Evolutionary conservation across 331 rosid genomes (phyloP), one percentile per base, ranked within the genome.

Genomic region (Prunus yedoensis): DNA sequence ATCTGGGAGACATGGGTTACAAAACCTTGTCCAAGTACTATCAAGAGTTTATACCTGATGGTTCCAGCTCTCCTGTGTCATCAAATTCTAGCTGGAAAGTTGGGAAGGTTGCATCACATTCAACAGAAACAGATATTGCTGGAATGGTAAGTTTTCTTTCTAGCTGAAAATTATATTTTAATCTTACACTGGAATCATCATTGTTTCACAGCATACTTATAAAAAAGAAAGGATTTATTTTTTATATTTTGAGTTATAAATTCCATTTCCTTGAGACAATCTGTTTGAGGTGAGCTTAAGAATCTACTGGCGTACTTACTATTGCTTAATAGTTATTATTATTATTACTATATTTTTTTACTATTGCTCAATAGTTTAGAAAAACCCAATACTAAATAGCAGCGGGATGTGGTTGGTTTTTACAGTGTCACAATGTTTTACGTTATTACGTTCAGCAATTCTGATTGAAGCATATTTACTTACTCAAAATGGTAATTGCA

Each of bases 11-110:
- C 79, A 91, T 83, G 90, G 91, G 97, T 20, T 93, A 88, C 83
- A 91, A 93, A 87, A 89, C 93, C 58, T 77, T 93, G 79, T 87
- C 97, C 18, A 93, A 91, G 82, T 93, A 93, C 78, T 93, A 83
- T 82, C 96, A 89, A 84, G 97, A 92, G 79, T 80, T 86, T 64
- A 56, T 77, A 76, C 98, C 96, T 8, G 98, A 93, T 83, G 97
- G 96, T 63, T 91, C 96, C 59, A 83, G 80, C 81, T 84, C 98
- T 77, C 97, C 97, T 50, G 83, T 91, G 73, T 84, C 98, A 63
- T 82, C 95, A 84, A 91, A 84, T 80, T 81, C 92, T 64, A 73
- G 82, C 76, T 84, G 91, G 96, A 93, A 89, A 89, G 93, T 84
- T 81, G 76, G 88, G 75, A 85, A 93, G 74, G 81, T 85, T 79